Conservation (phyloP, 495 filamentous ascomycete genomes). For the Penicillium nucicola region DNA sequence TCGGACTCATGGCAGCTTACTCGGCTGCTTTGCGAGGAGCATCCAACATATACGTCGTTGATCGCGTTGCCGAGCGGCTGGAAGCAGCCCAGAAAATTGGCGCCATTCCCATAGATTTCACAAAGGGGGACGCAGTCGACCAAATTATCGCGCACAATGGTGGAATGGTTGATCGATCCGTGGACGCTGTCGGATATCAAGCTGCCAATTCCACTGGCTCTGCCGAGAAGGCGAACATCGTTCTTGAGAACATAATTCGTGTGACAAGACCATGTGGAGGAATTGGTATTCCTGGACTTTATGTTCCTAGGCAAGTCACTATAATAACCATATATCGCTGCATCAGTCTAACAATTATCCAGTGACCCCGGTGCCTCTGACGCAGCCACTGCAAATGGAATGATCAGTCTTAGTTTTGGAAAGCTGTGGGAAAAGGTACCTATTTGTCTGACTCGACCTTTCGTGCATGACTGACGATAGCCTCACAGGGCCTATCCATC, state of each 20-base stretch:
- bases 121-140: constrained; percentile 34
- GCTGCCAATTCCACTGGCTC: constrained; percentile 41
- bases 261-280: constrained; percentile 47
- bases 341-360: background rate
- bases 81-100: constrained; percentile 52
- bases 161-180: constrained; percentile 49
- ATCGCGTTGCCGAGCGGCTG: constrained; percentile 51
- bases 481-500: constrained; percentile 40
- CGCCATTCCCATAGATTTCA: constrained; percentile 37
- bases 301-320: constrained; percentile 31
- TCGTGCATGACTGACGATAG: background rate
- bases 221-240: constrained; percentile 41
- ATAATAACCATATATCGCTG: background rate
- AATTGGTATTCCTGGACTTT: constrained; percentile 46
- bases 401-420: constrained; percentile 56
- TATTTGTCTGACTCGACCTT: background rate
- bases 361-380: constrained; percentile 45
- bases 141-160: constrained; percentile 33
- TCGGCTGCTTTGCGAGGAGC: constrained; percentile 51
- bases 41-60: constrained; percentile 51
- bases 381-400: constrained; percentile 43
- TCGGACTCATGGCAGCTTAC: constrained; percentile 59
- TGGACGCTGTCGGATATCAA: constrained; percentile 56
- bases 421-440: constrained; percentile 59
- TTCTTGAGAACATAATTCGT: constrained; percentile 46